A percentile compares a stretch with the other conserved stretches of the same genome.
Conservation (phyloP, 2,329 filamentous ascomycete genomes). For the Xylariomycetidae sp. region DNA sequence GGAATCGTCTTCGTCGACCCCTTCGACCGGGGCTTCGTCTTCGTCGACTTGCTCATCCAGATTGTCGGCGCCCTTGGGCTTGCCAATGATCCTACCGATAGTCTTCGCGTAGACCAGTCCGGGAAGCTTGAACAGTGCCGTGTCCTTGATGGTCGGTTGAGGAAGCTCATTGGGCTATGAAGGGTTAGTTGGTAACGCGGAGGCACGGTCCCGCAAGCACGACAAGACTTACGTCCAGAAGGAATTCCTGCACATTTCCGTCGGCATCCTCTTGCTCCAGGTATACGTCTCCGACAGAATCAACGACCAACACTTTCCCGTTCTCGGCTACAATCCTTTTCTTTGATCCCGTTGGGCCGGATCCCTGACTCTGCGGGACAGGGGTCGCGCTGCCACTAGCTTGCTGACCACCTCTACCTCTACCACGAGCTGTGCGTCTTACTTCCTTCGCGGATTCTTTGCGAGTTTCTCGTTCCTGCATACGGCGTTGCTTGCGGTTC, state of each 20-base stretch:
- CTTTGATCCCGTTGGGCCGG: constrained; percentile 68
- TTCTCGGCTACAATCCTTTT: constrained; percentile 91
- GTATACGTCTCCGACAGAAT: constrained; percentile 87
- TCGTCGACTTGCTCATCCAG: constrained; percentile 31
- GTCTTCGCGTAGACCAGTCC: constrained; percentile 62
- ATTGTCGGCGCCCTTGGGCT: constrained; percentile 21
- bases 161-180: constrained; percentile 71
- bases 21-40: constrained; percentile 31
- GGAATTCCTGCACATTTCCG: constrained; percentile 73
- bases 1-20: constrained; percentile 38
- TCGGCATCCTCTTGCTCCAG: constrained; percentile 90
- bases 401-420: constrained; percentile 31
- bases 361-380: constrained; percentile 43
- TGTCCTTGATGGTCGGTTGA: constrained; percentile 73
- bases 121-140: constrained; percentile 75
- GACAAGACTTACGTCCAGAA: constrained; percentile 72
- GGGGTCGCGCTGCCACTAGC: constrained; percentile 47
- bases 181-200: constrained; percentile 10
- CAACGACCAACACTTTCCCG: constrained; percentile 89
- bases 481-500: constrained; percentile 82
- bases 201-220: too few relatives aligned
- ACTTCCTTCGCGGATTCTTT: constrained; percentile 60
- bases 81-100: constrained; percentile 44
- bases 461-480: constrained; percentile 80
- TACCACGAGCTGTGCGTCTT: constrained; percentile 34